A percentile compares a stretch with the other conserved stretches of the same genome.
phyloP scores from a whole-genome alignment of 495 filamentous ascomycete species.

The Cercophora scortea region DNA sequence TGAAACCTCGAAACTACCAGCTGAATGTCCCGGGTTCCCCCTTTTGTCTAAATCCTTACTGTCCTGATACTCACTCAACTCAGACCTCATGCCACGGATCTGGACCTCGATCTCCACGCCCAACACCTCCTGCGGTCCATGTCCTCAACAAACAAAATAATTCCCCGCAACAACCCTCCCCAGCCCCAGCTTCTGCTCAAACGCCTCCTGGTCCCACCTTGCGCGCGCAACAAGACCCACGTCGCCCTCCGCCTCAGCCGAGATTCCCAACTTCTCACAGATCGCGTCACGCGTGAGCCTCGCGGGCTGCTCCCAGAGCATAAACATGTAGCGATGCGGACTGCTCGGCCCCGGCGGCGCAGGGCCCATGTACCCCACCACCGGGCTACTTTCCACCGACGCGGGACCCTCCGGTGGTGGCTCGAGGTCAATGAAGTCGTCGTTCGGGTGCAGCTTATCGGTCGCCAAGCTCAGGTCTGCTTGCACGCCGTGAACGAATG shows the following conservation, averaged over 20 bases:
- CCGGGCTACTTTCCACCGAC: not conserved
- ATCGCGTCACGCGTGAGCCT: slow-evolving; percentile 37
- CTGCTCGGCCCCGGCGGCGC: slow-evolving; percentile 41
- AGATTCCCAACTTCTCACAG: slow-evolving; percentile 27
- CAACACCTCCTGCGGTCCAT: not conserved
- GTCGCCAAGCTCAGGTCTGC: slow-evolving; percentile 23
- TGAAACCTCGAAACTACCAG: no score
- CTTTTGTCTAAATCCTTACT: no score
- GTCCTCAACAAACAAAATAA: slow-evolving; percentile 36
- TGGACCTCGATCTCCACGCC: not conserved
- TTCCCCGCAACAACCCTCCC: slow-evolving; percentile 45
- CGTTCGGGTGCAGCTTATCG: slow-evolving; percentile 1
- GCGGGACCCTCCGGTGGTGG: not conserved
- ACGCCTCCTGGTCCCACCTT: slow-evolving; percentile 44
- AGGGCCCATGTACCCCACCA: slow-evolving; percentile 40
- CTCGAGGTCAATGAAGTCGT: slow-evolving; percentile 13
- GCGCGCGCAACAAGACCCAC: slow-evolving; percentile 34
- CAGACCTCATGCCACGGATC: no score
- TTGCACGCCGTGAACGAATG: slow-evolving; percentile 42
- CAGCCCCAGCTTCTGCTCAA: slow-evolving; percentile 39
- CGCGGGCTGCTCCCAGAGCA: slow-evolving; percentile 50
- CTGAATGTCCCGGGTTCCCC: no score
- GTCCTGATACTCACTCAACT: no score
- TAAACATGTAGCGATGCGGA: slow-evolving; percentile 50
- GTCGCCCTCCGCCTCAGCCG: slow-evolving; percentile 17